A percentile compares a stretch with the other conserved stretches of the same genome.
phyloP scores from a whole-genome alignment of 352 stramenopile genomes.

The Globisporangium acanthophoron region DNA sequence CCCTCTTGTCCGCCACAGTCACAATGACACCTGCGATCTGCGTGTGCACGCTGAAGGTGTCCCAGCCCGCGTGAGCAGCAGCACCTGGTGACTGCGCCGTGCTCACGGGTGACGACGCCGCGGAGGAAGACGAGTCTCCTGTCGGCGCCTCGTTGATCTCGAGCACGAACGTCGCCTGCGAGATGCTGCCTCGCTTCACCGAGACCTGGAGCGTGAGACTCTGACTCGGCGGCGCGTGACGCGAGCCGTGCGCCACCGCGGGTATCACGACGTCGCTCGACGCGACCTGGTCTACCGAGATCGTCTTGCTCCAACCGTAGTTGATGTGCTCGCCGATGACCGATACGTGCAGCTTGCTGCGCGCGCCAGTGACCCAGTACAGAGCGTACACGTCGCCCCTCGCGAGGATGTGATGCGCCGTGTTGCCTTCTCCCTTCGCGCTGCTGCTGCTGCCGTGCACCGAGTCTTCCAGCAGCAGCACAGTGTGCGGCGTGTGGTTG shows the following conservation, averaged over 20 bases:
- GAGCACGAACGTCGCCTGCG: constrained; percentile 66
- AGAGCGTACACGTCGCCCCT: constrained; percentile 70
- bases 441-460: constrained; percentile 1
- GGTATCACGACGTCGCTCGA: constrained; percentile 49
- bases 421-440: constrained; percentile 16
- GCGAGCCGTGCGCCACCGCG: constrained; percentile 18
- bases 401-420: constrained; percentile 68
- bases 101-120: constrained; percentile 1
- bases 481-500: constrained; percentile 58
- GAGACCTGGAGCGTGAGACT: constrained; percentile 37
- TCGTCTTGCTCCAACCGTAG: constrained; percentile 62
- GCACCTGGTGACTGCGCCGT: background rate
- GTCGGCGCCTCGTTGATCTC: constrained; percentile 41
- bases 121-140: constrained; percentile 9
- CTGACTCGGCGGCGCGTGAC: constrained; percentile 10
- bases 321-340: constrained; percentile 36
- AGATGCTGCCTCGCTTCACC: constrained; percentile 72
- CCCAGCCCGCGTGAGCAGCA: constrained; percentile 24
- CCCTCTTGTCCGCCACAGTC: constrained; percentile 62
- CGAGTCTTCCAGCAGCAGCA: constrained; percentile 56
- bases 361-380: constrained; percentile 63
- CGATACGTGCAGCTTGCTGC: constrained; percentile 47
- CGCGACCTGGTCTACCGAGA: constrained; percentile 44
- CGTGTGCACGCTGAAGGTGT: constrained; percentile 57
- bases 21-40: constrained; percentile 67